A percentile compares a stretch with the other conserved stretches of the same genome.
Evolutionary conservation across 2,329 filamentous ascomycete species (phyloP).

Genomic region (Exophiala xenobiotica): DNA sequence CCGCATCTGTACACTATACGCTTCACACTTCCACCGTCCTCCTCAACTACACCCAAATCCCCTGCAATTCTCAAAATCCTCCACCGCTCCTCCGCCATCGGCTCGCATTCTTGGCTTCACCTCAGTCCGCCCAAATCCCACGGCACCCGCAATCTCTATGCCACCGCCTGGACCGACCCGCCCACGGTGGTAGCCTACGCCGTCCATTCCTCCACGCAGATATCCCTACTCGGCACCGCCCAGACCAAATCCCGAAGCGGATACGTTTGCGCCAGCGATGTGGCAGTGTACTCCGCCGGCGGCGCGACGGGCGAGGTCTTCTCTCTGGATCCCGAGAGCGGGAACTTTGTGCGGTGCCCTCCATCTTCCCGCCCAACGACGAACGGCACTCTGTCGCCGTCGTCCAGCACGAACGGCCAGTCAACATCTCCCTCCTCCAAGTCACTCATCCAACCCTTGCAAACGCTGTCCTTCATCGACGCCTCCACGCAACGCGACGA

Average conservation of each 20-base stretch:
- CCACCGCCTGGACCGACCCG: conserved; percentile 31
- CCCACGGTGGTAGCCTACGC: conserved; percentile 29
- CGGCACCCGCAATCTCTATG: conserved; percentile 24
- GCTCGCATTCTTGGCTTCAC: conserved; percentile 32
- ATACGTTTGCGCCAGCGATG: conserved; percentile 27
- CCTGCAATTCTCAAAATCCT: conserved; percentile 20
- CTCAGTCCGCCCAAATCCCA: conserved; percentile 18
- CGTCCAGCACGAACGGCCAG: neutral
- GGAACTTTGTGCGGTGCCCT: conserved; percentile 15
- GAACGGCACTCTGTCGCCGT: no score
- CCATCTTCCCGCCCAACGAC: neutral
- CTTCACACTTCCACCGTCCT: conserved; percentile 26
- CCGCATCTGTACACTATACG: conserved; percentile 30
- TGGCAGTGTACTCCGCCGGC: conserved; percentile 29
- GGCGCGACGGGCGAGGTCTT: conserved; percentile 32
- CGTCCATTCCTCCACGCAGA: conserved; percentile 25
- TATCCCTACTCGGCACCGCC: conserved; percentile 25
- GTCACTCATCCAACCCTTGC: conserved; percentile 16
- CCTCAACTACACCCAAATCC: conserved; percentile 3
- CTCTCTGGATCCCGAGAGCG: conserved; percentile 25
- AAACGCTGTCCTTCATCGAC: conserved; percentile 28
- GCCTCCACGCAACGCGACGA: conserved; percentile 22
- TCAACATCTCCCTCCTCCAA: neutral
- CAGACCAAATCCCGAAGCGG: conserved; percentile 27
- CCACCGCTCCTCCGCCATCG: conserved; percentile 27